phyloP scores from a whole-genome alignment of 345 rosid genomes.

The Cardamine occulta region DNA sequence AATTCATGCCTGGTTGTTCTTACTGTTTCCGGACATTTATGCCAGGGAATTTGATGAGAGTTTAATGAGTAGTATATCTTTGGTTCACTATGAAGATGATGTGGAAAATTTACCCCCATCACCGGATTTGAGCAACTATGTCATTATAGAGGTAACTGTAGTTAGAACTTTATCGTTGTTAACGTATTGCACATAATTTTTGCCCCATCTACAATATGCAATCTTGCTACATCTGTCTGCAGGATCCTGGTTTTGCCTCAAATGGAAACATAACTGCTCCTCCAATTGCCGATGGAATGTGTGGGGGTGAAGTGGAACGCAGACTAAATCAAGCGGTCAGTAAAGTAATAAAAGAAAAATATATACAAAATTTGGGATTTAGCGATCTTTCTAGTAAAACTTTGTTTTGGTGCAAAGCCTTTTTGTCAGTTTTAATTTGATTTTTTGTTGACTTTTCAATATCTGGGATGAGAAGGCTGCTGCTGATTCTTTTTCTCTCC shows the following conservation, averaged over 20 bases:
- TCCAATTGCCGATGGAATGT: constrained; percentile 72
- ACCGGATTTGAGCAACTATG: constrained; percentile 95
- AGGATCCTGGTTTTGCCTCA: constrained; percentile 80
- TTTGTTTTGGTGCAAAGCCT: constrained; percentile 15
- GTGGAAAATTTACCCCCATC: constrained; percentile 71
- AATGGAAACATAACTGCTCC: constrained; percentile 64
- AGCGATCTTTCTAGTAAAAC: not conserved
- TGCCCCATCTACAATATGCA: constrained; percentile 27
- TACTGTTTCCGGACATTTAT: constrained; percentile 20
- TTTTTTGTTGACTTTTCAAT: constrained; percentile 26
- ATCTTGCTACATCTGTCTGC: constrained; percentile 38
- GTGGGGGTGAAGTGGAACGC: constrained; percentile 73
- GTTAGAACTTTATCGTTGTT: constrained; percentile 24
- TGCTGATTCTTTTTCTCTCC: constrained; percentile 49
- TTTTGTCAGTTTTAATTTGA: constrained; percentile 16
- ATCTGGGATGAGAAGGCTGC: constrained; percentile 56
- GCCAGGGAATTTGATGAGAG: constrained; percentile 96
- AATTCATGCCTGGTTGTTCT: constrained; percentile 35
- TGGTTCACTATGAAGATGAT: constrained; percentile 86
- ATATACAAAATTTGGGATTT: not conserved
- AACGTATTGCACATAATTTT: not conserved
- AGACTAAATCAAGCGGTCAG: constrained; percentile 68
- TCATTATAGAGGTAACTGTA: constrained; percentile 79
- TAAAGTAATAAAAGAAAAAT: constrained; percentile 26
- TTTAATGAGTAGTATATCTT: constrained; percentile 71